Evolutionary conservation across 2,329 filamentous ascomycete species (phyloP), one percentile per base, ranked within the genome.

Genomic region (Pseudogymnoascus sp.): DNA sequence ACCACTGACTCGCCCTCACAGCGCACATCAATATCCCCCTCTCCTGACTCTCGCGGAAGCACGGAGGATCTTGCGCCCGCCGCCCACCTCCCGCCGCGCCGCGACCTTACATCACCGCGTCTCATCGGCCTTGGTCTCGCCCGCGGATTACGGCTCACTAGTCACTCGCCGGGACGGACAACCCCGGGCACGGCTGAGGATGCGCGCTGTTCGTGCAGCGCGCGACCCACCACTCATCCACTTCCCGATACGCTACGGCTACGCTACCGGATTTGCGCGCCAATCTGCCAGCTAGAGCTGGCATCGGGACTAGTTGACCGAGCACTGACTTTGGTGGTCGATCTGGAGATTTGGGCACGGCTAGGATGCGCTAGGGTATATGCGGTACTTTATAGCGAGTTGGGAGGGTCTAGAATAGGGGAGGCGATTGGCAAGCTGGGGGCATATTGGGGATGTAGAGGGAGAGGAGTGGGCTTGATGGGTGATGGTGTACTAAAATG

Each of bases 41-140:
- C 46, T 56, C 46, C 46, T 56, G 46, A 56, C 26, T 56, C 46
- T 56, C 46, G 46, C 7, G 46, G 46, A 53, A 53, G 46, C 46
- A 53, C 15, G 26, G 46, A 31, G 46, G 13, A 15, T 53, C 15
- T 17, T 53, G 46, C 23, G n/a, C 46, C 15, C 23, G 15, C 46
- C 46, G 46, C 46, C 46, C 46, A 53, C 46, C 46, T 53, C n/a
- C 26, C 23, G 46, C 26, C 23, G 46, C 46, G 46, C 23, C 46
- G 46, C 17, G 15, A 29, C 23, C 23, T 31, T 17, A 53, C 46
- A 29, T 53, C 46, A 31, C 46, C 46, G 15, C 46, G 7, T 17
- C 26, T 29, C 26, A 17, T 53, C 46, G 15, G 23, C 46, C 23
- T 6, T 31, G 23, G 46, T 29, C 46, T 31, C 46, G 46, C 23